Evolutionary conservation across 192 early-diverging fungal genomes (phyloP), one percentile per base, ranked within the genome.

Genomic region (Backusella tarrabulga): DNA sequence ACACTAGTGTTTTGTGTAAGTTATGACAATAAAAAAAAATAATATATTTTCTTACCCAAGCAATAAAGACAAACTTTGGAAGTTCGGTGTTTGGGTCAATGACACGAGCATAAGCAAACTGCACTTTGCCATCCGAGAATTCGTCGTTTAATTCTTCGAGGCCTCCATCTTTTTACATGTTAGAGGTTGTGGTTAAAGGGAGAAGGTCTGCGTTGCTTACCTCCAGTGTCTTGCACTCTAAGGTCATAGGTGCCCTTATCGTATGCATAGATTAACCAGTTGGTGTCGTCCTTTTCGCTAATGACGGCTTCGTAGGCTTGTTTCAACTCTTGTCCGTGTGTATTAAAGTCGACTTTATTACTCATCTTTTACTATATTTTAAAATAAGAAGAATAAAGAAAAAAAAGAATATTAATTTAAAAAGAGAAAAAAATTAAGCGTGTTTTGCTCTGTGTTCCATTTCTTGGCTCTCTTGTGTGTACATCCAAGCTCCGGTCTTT

Each of bases 141-240:
- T 97, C 96, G 2, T 98, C 97, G n/a, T 83, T 81, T 19, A 98
- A 89, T 75, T 97, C 94, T 32, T 96, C 95, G 7, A 97, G 88
- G 1, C 91, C 93, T 42, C 87, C 94, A 77, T 86, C 90, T 91
- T 66, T 40, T 40, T 41, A 8, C 1, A 40, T 34, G 52, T 35
- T 9, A 66, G 50, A 63, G 0, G 7, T 0, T 21, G 34, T 36
- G 15, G 40, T 69, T 0, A 32, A 32, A 2, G 32, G 32, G 32
- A 32, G 32, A 32, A 2, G 2, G 32, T 38, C 6, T 69, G 23
- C 41, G 19, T 4, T 40, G 7, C 74, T 72, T 77, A 84, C 85
- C 84, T 29, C 94, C 94, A 8, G 84, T 87, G 1, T 82, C 83
- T 66, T 91, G 85, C n/a, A 91, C 89, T 56, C 87, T 87, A 40